Evolutionary conservation across 2,329 filamentous ascomycete species (phyloP), one percentile per base, ranked within the genome.

Genomic region (Tolypocladium amazonense): DNA sequence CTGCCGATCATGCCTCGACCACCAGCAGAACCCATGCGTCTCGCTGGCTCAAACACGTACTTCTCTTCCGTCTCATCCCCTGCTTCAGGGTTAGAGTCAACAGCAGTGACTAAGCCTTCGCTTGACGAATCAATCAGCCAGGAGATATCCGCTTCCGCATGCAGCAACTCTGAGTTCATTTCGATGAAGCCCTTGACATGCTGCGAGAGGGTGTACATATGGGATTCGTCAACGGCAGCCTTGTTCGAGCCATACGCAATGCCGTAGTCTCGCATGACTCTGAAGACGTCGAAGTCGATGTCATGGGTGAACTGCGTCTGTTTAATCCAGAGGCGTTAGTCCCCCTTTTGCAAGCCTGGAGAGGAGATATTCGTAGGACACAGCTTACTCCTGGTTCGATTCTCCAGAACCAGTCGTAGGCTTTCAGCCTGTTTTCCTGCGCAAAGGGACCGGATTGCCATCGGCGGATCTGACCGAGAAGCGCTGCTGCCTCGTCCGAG

Each of bases 391-490:
- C 81, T 56, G 83, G 82, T 65, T 86, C 81, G 14, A 86, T 77
- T 63, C 79, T 77, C 82, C 82, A 85, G 68, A 83, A 85, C 77
- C 79, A 86, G 59, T 84, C 77, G 63, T 82, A 85, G 30, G 76
- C 64, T 60, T 81, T 76, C 54, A 95, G 81, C 2, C 87, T 85
- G 0, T 87, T 84, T 71, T 95, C 90, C 59, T 87, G 83, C 71
- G 90, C 91, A 77, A 95, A 93, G 69, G 90, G 79, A 59, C 89
- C 90, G 63, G 86, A 88, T 72, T 92, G 92, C 90, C 90, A 94
- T 54, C 88, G 83, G 68, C 86, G 89, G 83, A 90, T 90, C 69
- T 90, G 85, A 67, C 90, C 87, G 72, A 86, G 59, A 54, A 88
- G 50, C 87, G 77, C 60, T 86, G 82, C 61, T 20, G 38, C 25